Percentiles rank a stretch among this genome's conserved stretches.
These are phyloP conservation scores for Naematelia encephala DNA, from an alignment of 768 basidiomycete genomes.

Conservation along the genomic window DNA sequence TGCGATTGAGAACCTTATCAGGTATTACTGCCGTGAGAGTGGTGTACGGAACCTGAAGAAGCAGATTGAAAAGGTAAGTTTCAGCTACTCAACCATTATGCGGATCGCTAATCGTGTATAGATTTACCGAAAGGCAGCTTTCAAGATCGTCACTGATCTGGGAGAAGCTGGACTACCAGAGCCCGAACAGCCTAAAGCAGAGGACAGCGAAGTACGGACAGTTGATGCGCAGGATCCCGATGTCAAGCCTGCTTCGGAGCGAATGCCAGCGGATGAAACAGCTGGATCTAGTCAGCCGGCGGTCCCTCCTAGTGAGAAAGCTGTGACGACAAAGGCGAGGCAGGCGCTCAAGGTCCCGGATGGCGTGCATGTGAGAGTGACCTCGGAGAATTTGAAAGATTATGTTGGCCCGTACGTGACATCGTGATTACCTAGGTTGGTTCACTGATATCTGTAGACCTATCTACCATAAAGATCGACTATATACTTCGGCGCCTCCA, in stretches of 20 bases:
- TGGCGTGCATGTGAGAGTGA: slow-evolving; percentile 73
- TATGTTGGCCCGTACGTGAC: slow-evolving; percentile 81
- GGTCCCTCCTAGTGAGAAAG: slow-evolving; percentile 46
- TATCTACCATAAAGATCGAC: slow-evolving; percentile 87
- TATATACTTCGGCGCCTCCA: slow-evolving; percentile 77
- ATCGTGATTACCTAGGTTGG: too few species aligned
- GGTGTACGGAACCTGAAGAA: slow-evolving; percentile 97
- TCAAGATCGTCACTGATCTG: slow-evolving; percentile 83
- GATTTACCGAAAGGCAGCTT: slow-evolving; percentile 95
- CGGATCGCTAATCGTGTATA: too few species aligned
- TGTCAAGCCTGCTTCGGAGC: slow-evolving; percentile 49
- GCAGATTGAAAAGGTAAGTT: slow-evolving; percentile 86
- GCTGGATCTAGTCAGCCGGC: background rate
- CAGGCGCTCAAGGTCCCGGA: slow-evolving; percentile 77
- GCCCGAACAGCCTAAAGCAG: slow-evolving; percentile 50
- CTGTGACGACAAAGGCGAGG: slow-evolving; percentile 71
- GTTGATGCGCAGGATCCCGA: slow-evolving; percentile 60
- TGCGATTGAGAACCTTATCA: slow-evolving; percentile 82
- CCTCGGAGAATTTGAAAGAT: slow-evolving; percentile 83
- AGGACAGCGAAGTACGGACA: slow-evolving; percentile 43
- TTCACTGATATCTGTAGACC: too few species aligned
- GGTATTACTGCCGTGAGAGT: slow-evolving; percentile 95
- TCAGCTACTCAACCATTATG: slow-evolving; percentile 7
- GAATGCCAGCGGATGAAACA: slow-evolving; percentile 45
- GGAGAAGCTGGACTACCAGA: slow-evolving; percentile 84